Base-by-base conservation (phyloP, 164 flowering plant species). In the Magnolia changhungtana region DNA sequence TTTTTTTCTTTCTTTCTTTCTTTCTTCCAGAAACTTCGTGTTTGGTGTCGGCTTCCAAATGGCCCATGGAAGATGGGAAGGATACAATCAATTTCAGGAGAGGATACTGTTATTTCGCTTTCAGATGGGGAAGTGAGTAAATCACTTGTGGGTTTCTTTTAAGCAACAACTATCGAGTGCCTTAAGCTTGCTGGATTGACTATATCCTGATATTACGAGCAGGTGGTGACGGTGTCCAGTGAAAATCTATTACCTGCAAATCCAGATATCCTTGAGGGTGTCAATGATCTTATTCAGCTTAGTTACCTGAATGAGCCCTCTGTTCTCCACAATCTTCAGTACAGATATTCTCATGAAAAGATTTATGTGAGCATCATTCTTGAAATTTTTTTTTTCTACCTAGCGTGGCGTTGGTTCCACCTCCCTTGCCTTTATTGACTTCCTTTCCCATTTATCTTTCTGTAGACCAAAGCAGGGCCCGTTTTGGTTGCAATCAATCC, bases 291-390 rank as follows among this genome's bases (percentile, higher is more conserved):
- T 72, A 82, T 86, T 72, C 94, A 88, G 77, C 96, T 96, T 71
- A 91, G 94, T 84, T 96, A 88, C 88, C 85, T 96, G 85, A 96
- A 96, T 83, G 99, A 96, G 79, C 99, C 99, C 63, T 93, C 98
- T 50, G 92, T 96, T 81, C 92, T 96, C 77, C 85, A 92, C 84
- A 94, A 93, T 82, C 92, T 96, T 71, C 85, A 84, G 59, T 74
- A 75, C 67, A 88, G 98, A 92, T 93, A 86, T 85, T 80, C 85
- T 63, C 83, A 78, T 50, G 89, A 92, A 79, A 75, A 76, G 77
- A 84, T 90, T 69, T 96, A 94, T 85, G 99, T 96, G 83, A 86
- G 92, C 80, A 14, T 55, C 14, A 11, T 63, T 52, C 7, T 24
- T 21, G 18, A 68, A 29, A 68, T 73, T 61, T 59, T 61, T 59